Evolutionary conservation across 768 basidiomycete genomes (phyloP).

Genomic region (Tulasnella sp.): DNA sequence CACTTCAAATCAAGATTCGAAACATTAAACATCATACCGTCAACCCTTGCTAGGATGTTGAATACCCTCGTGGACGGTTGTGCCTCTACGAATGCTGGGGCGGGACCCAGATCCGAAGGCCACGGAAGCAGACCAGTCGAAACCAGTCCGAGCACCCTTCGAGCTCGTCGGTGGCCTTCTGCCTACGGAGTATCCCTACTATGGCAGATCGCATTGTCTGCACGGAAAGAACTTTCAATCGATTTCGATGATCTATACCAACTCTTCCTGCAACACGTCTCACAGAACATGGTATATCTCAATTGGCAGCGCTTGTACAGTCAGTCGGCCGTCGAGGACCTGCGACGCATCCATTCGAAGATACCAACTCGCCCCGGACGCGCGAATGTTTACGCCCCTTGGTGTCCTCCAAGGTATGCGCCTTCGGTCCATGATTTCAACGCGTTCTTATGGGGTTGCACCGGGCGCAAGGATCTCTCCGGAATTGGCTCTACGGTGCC

Average conservation of each 20-base stretch:
- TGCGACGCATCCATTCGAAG: slow-evolving; percentile 9
- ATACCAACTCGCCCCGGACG: not conserved
- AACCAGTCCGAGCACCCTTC: not conserved
- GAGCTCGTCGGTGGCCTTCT: not conserved
- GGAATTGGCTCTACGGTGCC: not conserved
- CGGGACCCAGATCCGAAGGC: too few relatives aligned
- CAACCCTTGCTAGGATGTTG: not conserved
- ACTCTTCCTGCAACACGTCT: not conserved
- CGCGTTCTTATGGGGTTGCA: slow-evolving; percentile 9
- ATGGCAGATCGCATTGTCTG: not conserved
- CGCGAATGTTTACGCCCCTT: not conserved
- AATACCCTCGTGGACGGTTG: not conserved
- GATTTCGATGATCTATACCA: not conserved
- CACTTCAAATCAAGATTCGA: slow-evolving; percentile 15
- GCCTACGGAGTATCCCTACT: not conserved
- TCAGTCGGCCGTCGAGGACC: not conserved
- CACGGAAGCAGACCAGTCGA: not conserved
- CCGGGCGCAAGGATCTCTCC: not conserved
- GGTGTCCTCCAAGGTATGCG: slow-evolving; percentile 10
- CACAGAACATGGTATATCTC: not conserved
- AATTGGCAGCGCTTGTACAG: not conserved
- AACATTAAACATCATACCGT: not conserved
- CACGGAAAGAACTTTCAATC: not conserved
- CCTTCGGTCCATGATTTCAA: not conserved
- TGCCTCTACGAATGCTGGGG: not conserved